These are phyloP conservation scores for Gossypium davidsonii DNA, from an alignment of 441 rosid species.

Conservation along the genomic window DNA sequence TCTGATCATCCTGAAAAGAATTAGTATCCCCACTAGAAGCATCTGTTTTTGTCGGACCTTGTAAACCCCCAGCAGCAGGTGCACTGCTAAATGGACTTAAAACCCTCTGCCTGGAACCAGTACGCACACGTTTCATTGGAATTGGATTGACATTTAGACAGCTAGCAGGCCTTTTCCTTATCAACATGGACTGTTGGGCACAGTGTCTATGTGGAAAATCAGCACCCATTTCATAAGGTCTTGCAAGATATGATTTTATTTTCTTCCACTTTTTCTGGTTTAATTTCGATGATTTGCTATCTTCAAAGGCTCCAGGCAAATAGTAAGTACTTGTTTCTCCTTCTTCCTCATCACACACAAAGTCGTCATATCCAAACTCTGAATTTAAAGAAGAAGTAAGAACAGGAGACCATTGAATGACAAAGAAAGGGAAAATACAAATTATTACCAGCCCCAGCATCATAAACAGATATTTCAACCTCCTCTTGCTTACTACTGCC, in stretches of 20 bases:
- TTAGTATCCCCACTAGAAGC: conserved; percentile 97
- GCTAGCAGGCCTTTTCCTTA: conserved; percentile 70
- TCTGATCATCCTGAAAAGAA: conserved; percentile 95
- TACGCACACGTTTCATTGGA: conserved; percentile 88
- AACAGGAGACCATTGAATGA: conserved; percentile 20
- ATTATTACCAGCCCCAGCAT: conserved; percentile 61
- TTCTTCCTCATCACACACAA: conserved; percentile 74
- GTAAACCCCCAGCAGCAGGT: conserved; percentile 43
- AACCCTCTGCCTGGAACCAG: conserved; percentile 85
- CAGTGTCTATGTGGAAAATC: conserved; percentile 49
- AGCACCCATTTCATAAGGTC: conserved; percentile 59
- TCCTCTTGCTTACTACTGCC: conserved; percentile 76
- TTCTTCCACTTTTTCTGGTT: conserved; percentile 50
- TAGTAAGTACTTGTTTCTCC: conserved; percentile 75
- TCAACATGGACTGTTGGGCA: conserved; percentile 39
- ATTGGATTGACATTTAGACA: conserved; percentile 54
- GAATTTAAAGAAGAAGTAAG: conserved; percentile 28
- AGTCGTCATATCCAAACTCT: conserved; percentile 55
- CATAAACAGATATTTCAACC: conserved; percentile 71
- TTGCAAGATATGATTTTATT: conserved; percentile 41
- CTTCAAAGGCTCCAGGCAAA: conserved; percentile 60
- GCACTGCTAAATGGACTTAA: conserved; percentile 58
- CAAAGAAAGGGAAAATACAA: conserved; percentile 12
- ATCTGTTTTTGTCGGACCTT: conserved; percentile 57
- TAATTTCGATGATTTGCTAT: conserved; percentile 43